Percentiles rank a stretch among this genome's conserved stretches.
These are phyloP conservation scores for Globisporangium cederbergense DNA, from an alignment of 352 stramenopile species.

Conservation along the genomic window DNA sequence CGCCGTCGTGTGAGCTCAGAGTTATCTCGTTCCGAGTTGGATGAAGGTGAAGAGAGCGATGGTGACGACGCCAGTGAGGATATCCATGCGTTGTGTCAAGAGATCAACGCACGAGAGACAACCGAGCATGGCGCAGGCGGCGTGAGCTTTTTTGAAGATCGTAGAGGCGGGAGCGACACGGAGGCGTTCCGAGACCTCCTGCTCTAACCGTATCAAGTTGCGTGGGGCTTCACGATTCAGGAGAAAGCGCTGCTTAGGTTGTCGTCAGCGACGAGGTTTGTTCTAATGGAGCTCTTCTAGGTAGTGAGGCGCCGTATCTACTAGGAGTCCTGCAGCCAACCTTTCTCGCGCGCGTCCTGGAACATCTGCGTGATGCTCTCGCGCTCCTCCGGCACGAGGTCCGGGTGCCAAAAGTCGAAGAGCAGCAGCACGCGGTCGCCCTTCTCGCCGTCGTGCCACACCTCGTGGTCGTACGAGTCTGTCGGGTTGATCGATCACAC, in stretches of 20 bases:
- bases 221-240: background rate
- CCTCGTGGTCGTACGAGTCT: conserved; percentile 84
- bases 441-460: conserved; percentile 62
- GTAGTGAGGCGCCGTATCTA: conserved; percentile 11
- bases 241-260: no score
- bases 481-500: background rate
- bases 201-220: background rate
- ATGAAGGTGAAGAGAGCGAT: background rate
- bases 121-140: background rate
- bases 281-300: no score
- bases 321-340: conserved; percentile 63
- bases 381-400: conserved; percentile 55
- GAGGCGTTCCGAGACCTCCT: conserved; percentile 13
- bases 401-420: conserved; percentile 82
- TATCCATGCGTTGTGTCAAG: conserved; percentile 4
- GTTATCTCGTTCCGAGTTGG: no score
- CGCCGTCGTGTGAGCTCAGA: background rate
- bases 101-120: conserved; percentile 7
- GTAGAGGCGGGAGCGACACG: conserved; percentile 11
- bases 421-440: conserved; percentile 81
- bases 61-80: no score
- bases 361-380: conserved; percentile 70
- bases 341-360: conserved; percentile 64
- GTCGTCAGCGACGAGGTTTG: no score
- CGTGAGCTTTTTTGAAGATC: conserved; percentile 3